Conservation (phyloP, 1,139 yeast genomes). For the Suhomyces maxii region DNA sequence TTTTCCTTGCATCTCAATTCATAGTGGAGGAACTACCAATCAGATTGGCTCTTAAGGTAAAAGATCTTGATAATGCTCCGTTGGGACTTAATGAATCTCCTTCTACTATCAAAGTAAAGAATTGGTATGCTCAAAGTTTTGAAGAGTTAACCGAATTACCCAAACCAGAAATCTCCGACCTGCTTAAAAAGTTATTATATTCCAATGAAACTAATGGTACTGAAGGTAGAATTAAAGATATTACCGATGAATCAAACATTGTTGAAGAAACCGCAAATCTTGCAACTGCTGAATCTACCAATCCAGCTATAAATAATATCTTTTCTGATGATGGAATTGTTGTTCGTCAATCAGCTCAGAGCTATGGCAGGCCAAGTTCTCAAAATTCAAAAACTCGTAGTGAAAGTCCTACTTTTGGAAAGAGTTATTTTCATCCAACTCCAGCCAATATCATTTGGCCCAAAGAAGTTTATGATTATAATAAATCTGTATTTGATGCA, state of each 20-base stretch:
- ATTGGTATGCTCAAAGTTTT: conserved; percentile 92
- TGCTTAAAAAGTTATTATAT: conserved; percentile 37
- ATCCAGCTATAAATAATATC: conserved; percentile 46
- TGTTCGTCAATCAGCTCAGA: conserved; percentile 26
- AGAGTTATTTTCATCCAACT: conserved; percentile 63
- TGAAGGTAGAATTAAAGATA: conserved; percentile 6
- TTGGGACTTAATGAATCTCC: conserved; percentile 72
- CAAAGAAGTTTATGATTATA: conserved; percentile 71
- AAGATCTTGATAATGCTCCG: conserved; percentile 81
- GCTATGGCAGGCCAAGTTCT: conserved; percentile 1
- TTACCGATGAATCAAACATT: conserved; percentile 2
- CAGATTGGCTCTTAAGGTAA: conserved; percentile 80
- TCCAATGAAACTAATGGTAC: conserved; percentile 5
- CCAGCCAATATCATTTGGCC: conserved; percentile 63
- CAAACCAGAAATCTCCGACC: conserved; percentile 46
- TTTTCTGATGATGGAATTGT: conserved; percentile 54
- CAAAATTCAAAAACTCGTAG: conserved; percentile 4
- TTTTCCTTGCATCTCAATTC: conserved; percentile 82
- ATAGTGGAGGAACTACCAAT: conserved; percentile 87
- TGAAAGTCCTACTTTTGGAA: conserved; percentile 42
- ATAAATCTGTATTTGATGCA: conserved; percentile 63
- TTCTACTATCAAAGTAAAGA: conserved; percentile 71
- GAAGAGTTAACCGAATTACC: conserved; percentile 70
- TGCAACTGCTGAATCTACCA: conserved; percentile 31
- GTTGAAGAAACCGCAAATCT: conserved; percentile 26